phyloP scores from a whole-genome alignment of 73 alveolate genomes.

The Paramecium tetraurelia region DNA sequence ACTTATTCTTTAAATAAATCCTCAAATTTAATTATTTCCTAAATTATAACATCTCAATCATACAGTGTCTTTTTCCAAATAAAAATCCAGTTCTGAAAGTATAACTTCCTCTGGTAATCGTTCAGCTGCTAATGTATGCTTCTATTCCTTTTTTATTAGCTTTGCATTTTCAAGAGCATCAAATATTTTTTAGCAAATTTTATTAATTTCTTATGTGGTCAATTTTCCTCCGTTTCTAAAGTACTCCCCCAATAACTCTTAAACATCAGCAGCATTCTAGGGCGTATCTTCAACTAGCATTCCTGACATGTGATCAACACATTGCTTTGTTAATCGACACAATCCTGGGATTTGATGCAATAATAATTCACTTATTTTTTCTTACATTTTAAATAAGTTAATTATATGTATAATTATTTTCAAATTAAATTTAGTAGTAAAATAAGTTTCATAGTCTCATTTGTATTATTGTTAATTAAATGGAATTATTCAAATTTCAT shows the following conservation, averaged over 20 bases:
- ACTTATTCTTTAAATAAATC: conserved; percentile 64
- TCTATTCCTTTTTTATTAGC: conserved; percentile 46
- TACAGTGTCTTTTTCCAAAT: conserved; percentile 66
- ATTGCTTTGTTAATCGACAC: neutral
- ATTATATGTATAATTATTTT: neutral
- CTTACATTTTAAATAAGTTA: neutral
- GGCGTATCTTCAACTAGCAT: conserved; percentile 93
- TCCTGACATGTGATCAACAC: conserved; percentile 74
- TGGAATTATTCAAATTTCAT: neutral
- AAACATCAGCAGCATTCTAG: conserved; percentile 82
- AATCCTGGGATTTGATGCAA: neutral
- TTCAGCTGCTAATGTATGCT: conserved; percentile 58
- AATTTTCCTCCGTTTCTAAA: conserved; percentile 91
- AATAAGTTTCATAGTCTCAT: neutral
- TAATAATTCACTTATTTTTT: neutral
- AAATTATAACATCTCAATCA: conserved; percentile 73
- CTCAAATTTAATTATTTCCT: conserved; percentile 51
- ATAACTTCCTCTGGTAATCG: conserved; percentile 9
- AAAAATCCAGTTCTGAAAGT: conserved; percentile 35
- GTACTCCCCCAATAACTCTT: conserved; percentile 89
- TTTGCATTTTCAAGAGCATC: conserved; percentile 71
- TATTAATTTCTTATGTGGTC: conserved; percentile 82
- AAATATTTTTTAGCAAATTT: conserved; percentile 75
- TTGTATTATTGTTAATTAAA: too few relatives aligned
- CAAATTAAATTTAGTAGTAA: neutral